Evolutionary conservation across 345 rosid species (phyloP).

Genomic region (Citrus reticulata): DNA sequence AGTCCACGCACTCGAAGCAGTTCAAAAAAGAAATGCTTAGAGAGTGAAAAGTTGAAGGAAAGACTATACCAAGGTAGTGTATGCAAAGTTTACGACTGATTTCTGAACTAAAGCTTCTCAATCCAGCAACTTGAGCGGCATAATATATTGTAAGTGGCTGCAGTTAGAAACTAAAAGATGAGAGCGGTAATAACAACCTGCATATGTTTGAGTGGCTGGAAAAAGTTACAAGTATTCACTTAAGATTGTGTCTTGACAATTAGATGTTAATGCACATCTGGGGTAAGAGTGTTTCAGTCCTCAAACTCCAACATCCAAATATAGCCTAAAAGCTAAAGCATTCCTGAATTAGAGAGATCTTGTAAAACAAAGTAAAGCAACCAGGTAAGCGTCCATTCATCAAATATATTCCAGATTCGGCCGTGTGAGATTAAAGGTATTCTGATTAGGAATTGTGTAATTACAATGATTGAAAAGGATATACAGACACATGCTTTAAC

Average conservation of each 20-base stretch:
- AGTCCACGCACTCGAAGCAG: neutral
- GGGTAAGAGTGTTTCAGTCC: neutral
- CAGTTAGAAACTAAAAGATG: slow-evolving; percentile 1
- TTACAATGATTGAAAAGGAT: neutral
- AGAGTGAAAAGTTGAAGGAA: slow-evolving; percentile 10
- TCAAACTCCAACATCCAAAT: neutral
- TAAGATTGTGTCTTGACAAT: neutral
- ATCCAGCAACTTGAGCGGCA: slow-evolving; percentile 54
- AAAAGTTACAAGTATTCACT: slow-evolving; percentile 1
- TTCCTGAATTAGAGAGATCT: neutral
- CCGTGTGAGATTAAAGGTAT: neutral
- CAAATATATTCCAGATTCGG: neutral
- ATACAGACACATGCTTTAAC: neutral
- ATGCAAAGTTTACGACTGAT: slow-evolving; percentile 44
- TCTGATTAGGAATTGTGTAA: neutral
- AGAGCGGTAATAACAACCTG: neutral
- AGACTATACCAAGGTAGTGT: slow-evolving; percentile 81
- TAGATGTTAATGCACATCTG: neutral
- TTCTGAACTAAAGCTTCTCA: slow-evolving; percentile 29
- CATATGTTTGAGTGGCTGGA: neutral
- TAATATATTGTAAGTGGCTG: slow-evolving; percentile 86
- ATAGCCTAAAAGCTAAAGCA: neutral
- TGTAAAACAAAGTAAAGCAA: neutral
- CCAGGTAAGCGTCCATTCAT: neutral
- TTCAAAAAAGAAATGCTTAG: neutral